Conservation (phyloP, 768 basidiomycete species). For the Jaapia argillacea region DNA sequence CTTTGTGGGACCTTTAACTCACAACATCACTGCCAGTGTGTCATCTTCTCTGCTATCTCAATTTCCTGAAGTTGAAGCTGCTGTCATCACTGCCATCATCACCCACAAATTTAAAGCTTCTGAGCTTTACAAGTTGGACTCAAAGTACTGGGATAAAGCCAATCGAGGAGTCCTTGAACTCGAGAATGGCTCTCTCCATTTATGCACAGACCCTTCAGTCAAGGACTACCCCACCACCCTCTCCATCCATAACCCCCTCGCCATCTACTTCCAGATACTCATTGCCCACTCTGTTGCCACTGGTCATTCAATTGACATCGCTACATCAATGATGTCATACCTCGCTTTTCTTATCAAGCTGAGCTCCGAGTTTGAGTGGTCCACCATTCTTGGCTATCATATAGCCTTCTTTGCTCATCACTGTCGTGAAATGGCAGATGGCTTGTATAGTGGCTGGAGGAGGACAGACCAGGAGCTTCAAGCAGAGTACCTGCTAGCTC, state of each 20-base stretch:
- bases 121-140: slow-evolving; percentile 12
- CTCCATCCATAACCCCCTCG: slow-evolving; percentile 9
- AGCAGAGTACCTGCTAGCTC: too few relatives aligned
- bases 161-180: slow-evolving; percentile 5
- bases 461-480: too few relatives aligned
- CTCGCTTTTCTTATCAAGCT: slow-evolving; percentile 19
- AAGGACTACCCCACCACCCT: slow-evolving; percentile 10
- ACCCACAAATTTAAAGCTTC: slow-evolving; percentile 8
- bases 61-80: slow-evolving; percentile 1
- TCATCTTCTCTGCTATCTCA: neutral
- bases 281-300: neutral
- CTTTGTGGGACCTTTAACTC: neutral
- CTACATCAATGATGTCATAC: slow-evolving; percentile 19
- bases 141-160: slow-evolving; percentile 8
- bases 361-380: too few relatives aligned
- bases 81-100: slow-evolving; percentile 2
- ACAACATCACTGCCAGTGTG: neutral
- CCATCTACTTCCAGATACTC: slow-evolving; percentile 9
- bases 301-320: slow-evolving; percentile 2
- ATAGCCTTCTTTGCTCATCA: too few relatives aligned
- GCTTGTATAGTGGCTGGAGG: too few relatives aligned
- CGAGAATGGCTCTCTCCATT: slow-evolving; percentile 4
- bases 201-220: slow-evolving; percentile 5
- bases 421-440: too few relatives aligned
- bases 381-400: too few relatives aligned